Evolutionary conservation across 768 basidiomycete genomes (phyloP), one percentile per base, ranked within the genome.

Genomic region (Lepiota subincarnata): DNA sequence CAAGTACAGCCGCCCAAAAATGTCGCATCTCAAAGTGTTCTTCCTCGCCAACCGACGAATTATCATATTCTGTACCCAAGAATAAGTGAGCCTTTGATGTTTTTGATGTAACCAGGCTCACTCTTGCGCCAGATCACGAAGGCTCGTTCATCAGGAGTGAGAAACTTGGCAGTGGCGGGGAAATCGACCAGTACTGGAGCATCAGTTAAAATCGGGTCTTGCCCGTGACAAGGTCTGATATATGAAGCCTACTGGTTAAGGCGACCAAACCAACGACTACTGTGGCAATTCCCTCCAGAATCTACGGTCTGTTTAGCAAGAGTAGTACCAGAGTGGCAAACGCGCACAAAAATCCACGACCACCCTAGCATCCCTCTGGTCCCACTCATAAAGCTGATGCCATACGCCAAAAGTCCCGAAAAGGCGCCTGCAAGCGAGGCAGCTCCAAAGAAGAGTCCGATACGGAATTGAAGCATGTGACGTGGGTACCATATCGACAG

Each of bases 401-500:
- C 81, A 62, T 71, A 83, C 0, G 83, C 83, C 13, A 86, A 58
- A 5, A 84, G 63, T 0, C 83, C 83, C 1, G 82, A 80, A 61
- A 85, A 83, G 3, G 82, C 83, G 6, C 83, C 84, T 2, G 82
- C 81, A 36, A 83, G 61, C 4, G 82, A 80, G 6, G 84, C 84
- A 13, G 84, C 81, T 10, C 82, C 80, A 59, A 83, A 83, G 72
- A 88, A 86, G 6, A 84, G 61, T 2, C 77, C 83, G 36, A 86
- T 72, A 6, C 85, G 79, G 55, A 75, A 73, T 58, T 84, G 84
- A 22, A 82, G 68, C 65, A 76, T 73, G 57, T 84, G 73, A 7
- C 83, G 75, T 6, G 83, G 82, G 57, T 89, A 89, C 84, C 85
- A 87, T 18, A 84, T 66, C 2, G 82, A 83, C 19, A 88, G 68